Evolutionary conservation across 805 yeast species (phyloP).

Genomic region (Yarrowia sp.): DNA sequence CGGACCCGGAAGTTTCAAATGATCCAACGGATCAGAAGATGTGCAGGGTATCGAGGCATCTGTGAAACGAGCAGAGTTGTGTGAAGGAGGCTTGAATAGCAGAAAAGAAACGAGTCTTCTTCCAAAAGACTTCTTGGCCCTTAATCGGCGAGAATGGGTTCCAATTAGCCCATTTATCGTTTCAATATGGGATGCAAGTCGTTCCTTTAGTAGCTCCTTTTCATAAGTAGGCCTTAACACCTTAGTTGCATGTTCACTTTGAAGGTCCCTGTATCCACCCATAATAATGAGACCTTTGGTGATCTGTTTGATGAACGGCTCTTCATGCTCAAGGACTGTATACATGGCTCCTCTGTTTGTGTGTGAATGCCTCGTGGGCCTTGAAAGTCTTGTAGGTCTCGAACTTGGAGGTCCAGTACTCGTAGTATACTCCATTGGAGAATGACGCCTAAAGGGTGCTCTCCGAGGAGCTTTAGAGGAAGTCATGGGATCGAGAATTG

Average conservation of each 20-base stretch:
- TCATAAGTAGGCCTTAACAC: not conserved
- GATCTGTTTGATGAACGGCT: not conserved
- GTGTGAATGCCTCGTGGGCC: not conserved
- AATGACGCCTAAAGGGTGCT: not conserved
- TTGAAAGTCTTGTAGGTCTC: too few species aligned
- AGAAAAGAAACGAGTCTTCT: not conserved
- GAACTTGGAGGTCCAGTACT: too few species aligned
- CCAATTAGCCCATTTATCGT: not conserved
- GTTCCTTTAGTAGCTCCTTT: not conserved
- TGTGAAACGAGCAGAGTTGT: not conserved
- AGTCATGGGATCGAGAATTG: not conserved
- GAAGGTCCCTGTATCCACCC: not conserved
- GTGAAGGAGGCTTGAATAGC: not conserved
- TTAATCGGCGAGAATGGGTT: not conserved
- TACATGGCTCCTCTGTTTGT: not conserved
- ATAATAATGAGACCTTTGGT: not conserved
- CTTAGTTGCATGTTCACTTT: not conserved
- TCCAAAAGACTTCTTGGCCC: not conserved
- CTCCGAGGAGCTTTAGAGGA: not conserved
- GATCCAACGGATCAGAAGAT: not conserved
- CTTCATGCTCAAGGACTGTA: not conserved
- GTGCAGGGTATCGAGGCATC: not conserved
- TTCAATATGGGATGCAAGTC: not conserved
- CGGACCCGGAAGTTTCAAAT: not conserved
- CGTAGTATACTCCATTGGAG: not conserved